phyloP scores from a whole-genome alignment of 2,329 filamentous ascomycete species.

The Exserohilum rostratum region DNA sequence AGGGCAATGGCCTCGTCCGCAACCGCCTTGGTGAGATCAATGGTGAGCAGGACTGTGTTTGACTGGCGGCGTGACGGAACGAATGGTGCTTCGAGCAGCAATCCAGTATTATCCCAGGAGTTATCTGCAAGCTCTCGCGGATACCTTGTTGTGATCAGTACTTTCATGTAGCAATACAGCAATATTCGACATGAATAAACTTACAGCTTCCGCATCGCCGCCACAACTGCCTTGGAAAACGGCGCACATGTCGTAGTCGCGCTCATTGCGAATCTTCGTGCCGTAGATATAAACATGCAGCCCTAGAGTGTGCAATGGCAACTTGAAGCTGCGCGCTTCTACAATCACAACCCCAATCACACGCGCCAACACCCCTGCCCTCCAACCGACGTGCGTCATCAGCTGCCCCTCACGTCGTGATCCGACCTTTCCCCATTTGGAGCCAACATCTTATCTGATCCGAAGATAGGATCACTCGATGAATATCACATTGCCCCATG shows the following conservation, averaged over 20 bases:
- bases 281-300: slow-evolving; percentile 44
- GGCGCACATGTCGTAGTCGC: slow-evolving; percentile 57
- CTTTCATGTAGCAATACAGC: background rate
- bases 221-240: slow-evolving; percentile 72
- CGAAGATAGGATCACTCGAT: slow-evolving; percentile 29
- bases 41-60: slow-evolving; percentile 78
- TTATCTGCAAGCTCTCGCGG: slow-evolving; percentile 87
- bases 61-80: slow-evolving; percentile 61
- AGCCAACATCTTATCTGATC: slow-evolving; percentile 44
- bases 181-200: slow-evolving; percentile 39
- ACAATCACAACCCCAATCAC: slow-evolving; percentile 2
- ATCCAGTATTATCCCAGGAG: slow-evolving; percentile 94
- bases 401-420: slow-evolving; percentile 10
- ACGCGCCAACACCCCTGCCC: slow-evolving; percentile 18
- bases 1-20: slow-evolving; percentile 85
- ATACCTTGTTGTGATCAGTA: slow-evolving; percentile 63
- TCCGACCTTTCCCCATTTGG: slow-evolving; percentile 14
- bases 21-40: slow-evolving; percentile 88
- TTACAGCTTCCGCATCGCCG: slow-evolving; percentile 79
- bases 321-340: slow-evolving; percentile 2
- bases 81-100: slow-evolving; percentile 73
- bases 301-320: background rate
- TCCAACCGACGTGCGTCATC: slow-evolving; percentile 24
- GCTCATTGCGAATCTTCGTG: slow-evolving; percentile 51
- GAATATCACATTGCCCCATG: slow-evolving; percentile 29